A percentile compares a stretch with the other conserved stretches of the same genome.
Conservation (phyloP, 2,329 filamentous ascomycete species). For the Talaromyces funiculosus region DNA sequence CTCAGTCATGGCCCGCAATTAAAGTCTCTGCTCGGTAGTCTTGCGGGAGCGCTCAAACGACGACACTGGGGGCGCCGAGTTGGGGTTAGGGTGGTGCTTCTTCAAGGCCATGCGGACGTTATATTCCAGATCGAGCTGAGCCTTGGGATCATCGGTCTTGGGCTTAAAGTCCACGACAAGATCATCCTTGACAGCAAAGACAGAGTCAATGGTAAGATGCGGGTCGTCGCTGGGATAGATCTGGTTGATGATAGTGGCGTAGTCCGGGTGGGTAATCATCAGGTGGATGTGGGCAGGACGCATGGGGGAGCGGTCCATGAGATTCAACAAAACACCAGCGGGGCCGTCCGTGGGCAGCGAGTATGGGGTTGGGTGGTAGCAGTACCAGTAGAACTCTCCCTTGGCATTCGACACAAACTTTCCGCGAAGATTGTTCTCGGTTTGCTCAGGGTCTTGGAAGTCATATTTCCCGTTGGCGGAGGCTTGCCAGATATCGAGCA, state of each 20-base stretch:
- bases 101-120: constrained; percentile 41
- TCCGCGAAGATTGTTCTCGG: constrained; percentile 67
- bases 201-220: constrained; percentile 53
- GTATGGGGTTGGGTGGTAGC: constrained; percentile 68
- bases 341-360: constrained; percentile 62
- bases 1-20: background rate
- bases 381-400: constrained; percentile 68
- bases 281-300: constrained; percentile 58
- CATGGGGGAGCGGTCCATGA: constrained; percentile 56
- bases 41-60: constrained; percentile 34
- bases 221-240: constrained; percentile 56
- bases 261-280: constrained; percentile 51
- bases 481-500: constrained; percentile 75
- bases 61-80: constrained; percentile 33
- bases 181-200: constrained; percentile 59
- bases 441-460: constrained; percentile 67
- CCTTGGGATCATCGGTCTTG: constrained; percentile 46
- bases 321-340: constrained; percentile 47
- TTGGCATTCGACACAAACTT: constrained; percentile 68
- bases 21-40: constrained; percentile 9
- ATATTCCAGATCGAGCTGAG: constrained; percentile 56
- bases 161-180: constrained; percentile 55
- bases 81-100: constrained; percentile 35
- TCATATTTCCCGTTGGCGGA: constrained; percentile 71
- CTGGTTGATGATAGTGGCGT: constrained; percentile 54